phyloP scores from a whole-genome alignment of 2,329 filamentous ascomycete species.

The Trichoderma citrinoviride region DNA sequence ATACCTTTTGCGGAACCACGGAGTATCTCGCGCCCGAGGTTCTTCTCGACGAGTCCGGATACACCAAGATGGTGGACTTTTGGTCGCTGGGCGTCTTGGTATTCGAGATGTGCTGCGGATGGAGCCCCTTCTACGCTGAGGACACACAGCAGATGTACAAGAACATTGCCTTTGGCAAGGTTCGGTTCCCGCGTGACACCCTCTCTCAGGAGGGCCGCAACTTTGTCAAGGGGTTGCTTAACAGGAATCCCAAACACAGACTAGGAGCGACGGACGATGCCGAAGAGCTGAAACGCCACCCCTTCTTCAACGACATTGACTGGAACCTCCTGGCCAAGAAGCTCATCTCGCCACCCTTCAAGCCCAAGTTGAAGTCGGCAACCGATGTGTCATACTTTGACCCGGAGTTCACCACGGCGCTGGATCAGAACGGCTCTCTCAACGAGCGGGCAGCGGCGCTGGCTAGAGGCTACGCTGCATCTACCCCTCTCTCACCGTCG shows the following conservation, averaged over 20 bases:
- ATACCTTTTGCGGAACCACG: constrained; percentile 97
- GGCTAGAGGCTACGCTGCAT: constrained; percentile 80
- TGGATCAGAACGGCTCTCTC: constrained; percentile 81
- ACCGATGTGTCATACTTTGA: constrained; percentile 98
- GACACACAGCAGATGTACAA: constrained; percentile 99
- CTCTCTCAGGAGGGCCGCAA: constrained; percentile 92
- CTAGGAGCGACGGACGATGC: constrained; percentile 89
- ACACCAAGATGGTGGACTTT: constrained; percentile 99
- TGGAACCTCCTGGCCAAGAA: constrained; percentile 88
- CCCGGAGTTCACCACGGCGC: constrained; percentile 93
- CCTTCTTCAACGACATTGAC: constrained; percentile 92
- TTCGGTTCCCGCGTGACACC: constrained; percentile 91
- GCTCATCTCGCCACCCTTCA: constrained; percentile 92
- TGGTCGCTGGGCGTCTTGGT: constrained; percentile 97
- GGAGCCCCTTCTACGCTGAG: constrained; percentile 98
- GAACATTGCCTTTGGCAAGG: constrained; percentile 99
- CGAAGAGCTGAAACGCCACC: constrained; percentile 87
- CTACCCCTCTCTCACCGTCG: constrained; percentile 88
- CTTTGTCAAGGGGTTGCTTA: constrained; percentile 95
- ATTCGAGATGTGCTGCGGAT: constrained; percentile 99
- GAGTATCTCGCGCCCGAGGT: constrained; percentile 97
- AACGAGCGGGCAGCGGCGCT: constrained; percentile 88
- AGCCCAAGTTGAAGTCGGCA: constrained; percentile 93
- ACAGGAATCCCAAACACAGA: constrained; percentile 93
- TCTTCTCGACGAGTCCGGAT: constrained; percentile 90